Evolutionary conservation across 345 rosid species (phyloP), one percentile per base, ranked within the genome.

Genomic region (Citrus reticulata): DNA sequence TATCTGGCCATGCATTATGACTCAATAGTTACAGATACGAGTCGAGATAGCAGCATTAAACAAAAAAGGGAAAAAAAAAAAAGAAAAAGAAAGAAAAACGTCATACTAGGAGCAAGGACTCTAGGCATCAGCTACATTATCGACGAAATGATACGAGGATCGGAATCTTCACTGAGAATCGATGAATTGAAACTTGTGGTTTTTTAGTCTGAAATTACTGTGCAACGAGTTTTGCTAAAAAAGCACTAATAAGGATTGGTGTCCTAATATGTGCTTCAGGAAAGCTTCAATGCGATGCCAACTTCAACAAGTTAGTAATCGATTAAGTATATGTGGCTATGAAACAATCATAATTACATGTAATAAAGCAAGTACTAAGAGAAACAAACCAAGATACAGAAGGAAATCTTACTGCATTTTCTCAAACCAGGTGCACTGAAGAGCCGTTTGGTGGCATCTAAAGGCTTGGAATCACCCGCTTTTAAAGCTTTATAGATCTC

Each of bases 331-430:
- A 46, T 13, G 51, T 13, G 51, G 51, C 51, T 46, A 46, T 46
- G 3, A 32, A 64, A 6, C 11, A 30, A 32, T 37, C 49, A 24
- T 70, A 27, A 62, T 29, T 62, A 24, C 59, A 27, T 14, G 24
- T 64, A 62, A 75, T 34, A 25, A 1, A 35, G 66, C n/a, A 40
- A 46, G 9, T 11, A 60, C 14, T 58, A 6, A 22, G 37, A 19
- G 35, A 49, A 75, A 72, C 25, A 29, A 42, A 8, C 4, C 6
- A 10, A 37, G n/a, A 55, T 29, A 19, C 25, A 39, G 71, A 46
- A 51, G 62, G 37, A 77, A 59, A 67, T 62, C 91, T 87, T 82
- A 90, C 94, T 81, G 89, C 86, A 82, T 69, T 78, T 81, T 81
- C 85, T 83, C 75, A 90, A 80, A 51, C 86, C 83, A 68, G 86